Evolutionary conservation across 2,329 filamentous ascomycete genomes (phyloP).

Genomic region (Claviceps paspali): DNA sequence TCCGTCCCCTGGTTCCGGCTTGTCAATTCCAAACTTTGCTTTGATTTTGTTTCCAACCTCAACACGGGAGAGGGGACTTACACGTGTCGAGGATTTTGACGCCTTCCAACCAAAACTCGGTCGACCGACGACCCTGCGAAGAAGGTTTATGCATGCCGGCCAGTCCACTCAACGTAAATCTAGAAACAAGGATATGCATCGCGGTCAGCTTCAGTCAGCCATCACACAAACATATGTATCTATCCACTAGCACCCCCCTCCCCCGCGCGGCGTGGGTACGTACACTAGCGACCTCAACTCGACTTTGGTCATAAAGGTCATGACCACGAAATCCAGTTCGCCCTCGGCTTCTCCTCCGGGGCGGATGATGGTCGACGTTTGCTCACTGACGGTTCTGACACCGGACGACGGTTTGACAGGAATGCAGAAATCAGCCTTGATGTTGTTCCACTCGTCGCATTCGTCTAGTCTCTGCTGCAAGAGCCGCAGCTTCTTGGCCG

Average conservation of each 20-base stretch:
- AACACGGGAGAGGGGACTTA: conserved; percentile 10
- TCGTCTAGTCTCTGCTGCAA: conserved; percentile 50
- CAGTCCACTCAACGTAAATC: conserved; percentile 40
- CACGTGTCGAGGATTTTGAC: conserved; percentile 33
- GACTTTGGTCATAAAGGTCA: conserved; percentile 45
- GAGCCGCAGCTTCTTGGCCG: conserved; percentile 42
- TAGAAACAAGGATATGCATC: conserved; percentile 13
- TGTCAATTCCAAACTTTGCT: not conserved
- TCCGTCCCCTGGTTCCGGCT: conserved; percentile 16
- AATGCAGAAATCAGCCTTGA: conserved; percentile 34
- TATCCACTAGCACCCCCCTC: too few species aligned
- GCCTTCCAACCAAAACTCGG: conserved; percentile 27
- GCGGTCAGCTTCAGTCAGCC: conserved; percentile 9
- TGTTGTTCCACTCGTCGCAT: conserved; percentile 32
- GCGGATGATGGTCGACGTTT: conserved; percentile 39
- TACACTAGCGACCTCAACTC: conserved; percentile 42
- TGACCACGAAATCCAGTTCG: conserved; percentile 37
- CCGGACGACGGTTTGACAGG: conserved; percentile 37
- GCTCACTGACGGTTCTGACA: conserved; percentile 36
- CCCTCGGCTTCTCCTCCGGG: conserved; percentile 26
- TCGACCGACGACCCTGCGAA: conserved; percentile 17
- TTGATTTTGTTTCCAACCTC: not conserved
- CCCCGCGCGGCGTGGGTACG: too few species aligned
- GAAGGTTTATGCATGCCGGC: conserved; percentile 25
- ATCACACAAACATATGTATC: too few species aligned